These are phyloP conservation scores for Phytophthora rubi DNA, from an alignment of 352 stramenopile species.

Conservation along the genomic window DNA sequence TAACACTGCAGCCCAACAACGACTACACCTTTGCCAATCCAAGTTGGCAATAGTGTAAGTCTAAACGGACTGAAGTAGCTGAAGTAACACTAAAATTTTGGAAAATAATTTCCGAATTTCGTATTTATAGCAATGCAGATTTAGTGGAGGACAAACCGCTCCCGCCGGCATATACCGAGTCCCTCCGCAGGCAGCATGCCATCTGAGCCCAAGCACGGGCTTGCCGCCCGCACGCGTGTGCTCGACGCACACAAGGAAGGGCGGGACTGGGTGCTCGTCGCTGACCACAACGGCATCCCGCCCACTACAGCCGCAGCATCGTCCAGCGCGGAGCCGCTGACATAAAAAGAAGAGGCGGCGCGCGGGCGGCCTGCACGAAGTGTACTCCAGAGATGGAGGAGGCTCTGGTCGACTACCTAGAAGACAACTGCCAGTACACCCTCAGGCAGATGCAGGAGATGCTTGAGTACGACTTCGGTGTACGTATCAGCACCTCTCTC, in stretches of 20 bases:
- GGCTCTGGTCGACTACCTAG: background rate
- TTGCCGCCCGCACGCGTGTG: background rate
- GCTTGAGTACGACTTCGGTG: background rate
- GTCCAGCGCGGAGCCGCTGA: background rate
- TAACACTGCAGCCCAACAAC: background rate
- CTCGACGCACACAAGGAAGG: background rate
- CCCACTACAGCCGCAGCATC: background rate
- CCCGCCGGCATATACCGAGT: background rate
- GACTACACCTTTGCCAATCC: background rate
- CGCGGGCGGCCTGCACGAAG: background rate
- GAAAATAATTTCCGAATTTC: background rate
- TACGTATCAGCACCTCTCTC: background rate
- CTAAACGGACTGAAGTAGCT: background rate
- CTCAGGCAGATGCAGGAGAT: background rate
- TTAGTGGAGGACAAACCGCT: background rate
- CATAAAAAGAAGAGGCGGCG: background rate
- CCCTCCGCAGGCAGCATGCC: background rate
- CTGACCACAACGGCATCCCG: background rate
- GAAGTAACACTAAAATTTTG: background rate
- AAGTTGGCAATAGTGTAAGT: no score
- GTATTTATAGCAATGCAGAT: background rate
- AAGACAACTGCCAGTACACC: background rate
- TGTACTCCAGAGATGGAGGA: background rate
- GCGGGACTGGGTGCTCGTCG: background rate
- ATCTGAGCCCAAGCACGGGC: background rate